These are phyloP conservation scores for Pichia ethanolica DNA, from an alignment of 805 yeast species.

Conservation along the genomic window DNA sequence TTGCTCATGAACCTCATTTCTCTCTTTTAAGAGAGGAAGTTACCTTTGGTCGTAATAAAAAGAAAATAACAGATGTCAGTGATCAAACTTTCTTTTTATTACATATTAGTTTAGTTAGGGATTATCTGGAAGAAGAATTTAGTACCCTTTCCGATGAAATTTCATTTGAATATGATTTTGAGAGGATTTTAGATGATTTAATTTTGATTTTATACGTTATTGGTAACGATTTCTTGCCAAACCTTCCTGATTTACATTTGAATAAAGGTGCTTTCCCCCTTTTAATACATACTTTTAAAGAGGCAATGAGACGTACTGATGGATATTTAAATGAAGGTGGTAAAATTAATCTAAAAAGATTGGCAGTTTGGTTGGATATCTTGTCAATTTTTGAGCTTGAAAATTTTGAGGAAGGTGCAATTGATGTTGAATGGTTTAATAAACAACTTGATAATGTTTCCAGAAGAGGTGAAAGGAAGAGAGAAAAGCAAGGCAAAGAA, in stretches of 20 bases:
- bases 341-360: slow-evolving; percentile 63
- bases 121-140: slow-evolving; percentile 84
- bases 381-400: slow-evolving; percentile 75
- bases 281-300: slow-evolving; percentile 79
- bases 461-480: slow-evolving; percentile 59
- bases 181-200: slow-evolving; percentile 85
- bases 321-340: slow-evolving; percentile 86
- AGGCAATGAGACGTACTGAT: slow-evolving; percentile 61
- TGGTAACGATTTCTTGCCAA: slow-evolving; percentile 97
- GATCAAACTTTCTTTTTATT: slow-evolving; percentile 76
- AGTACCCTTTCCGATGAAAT: slow-evolving; percentile 56
- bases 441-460: slow-evolving; percentile 75
- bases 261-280: slow-evolving; percentile 97
- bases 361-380: slow-evolving; percentile 68
- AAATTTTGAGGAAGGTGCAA: slow-evolving; percentile 75
- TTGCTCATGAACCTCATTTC: slow-evolving; percentile 93
- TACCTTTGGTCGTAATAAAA: slow-evolving; percentile 54
- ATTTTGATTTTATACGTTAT: slow-evolving; percentile 87
- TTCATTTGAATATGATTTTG: slow-evolving; percentile 72
- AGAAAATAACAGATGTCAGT: slow-evolving; percentile 41
- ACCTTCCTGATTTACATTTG: slow-evolving; percentile 86
- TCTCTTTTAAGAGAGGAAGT: slow-evolving; percentile 94
- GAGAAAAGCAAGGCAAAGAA: slow-evolving; percentile 58
- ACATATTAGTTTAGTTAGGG: slow-evolving; percentile 83
- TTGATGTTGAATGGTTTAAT: slow-evolving; percentile 90